Evolutionary conservation across 495 filamentous ascomycete species (phyloP), one percentile per base, ranked within the genome.

Genomic region (Rhypophila decipiens): DNA sequence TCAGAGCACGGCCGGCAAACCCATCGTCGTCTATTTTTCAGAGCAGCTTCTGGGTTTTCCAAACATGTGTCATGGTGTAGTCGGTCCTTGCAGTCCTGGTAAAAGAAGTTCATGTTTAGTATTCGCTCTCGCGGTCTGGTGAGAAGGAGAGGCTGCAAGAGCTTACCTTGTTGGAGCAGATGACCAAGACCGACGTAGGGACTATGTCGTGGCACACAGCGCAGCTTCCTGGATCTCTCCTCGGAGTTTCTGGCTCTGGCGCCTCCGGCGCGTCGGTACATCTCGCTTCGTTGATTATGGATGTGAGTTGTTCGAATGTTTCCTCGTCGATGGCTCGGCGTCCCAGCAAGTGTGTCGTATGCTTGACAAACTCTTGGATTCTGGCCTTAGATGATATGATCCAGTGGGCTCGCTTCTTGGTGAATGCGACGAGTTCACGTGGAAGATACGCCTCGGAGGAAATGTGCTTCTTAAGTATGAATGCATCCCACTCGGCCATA

Each of bases 401-500:
- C 76, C 76, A 79, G 2, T 20, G 1, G 3, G 65, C 70, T 47
- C 71, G 71, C 1, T 59, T 55, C 40, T 66, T 47, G 17, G 70
- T 55, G 49, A 79, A 79, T 10, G 50, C 58, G 17, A 71, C 23
- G 39, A 75, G 67, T 27, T 68, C 63, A 7, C 67, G 64, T 23
- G 70, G 69, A 9, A 77, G 53, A 49, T 72, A 71, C 27, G 62
- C 65, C 17, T 65, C 61, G n/a, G 70, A 69, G 9, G 69, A 75
- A 22, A 77, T 52, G 39, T 67, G 67, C 51, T 69, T 61, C 24
- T 51, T 57, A 33, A 72, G 65, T 21, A 76, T 69, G 37, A 70
- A 77, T 2, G 65, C 59, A 42, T 79, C 74, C 73, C 73, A 79
- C 39, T 68, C 64, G 37, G 60, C 61, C 49, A 76, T 66, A 44